Base-by-base conservation (phyloP, 176 grass and related monocot genomes). In the Alopecurus myosuroides region DNA sequence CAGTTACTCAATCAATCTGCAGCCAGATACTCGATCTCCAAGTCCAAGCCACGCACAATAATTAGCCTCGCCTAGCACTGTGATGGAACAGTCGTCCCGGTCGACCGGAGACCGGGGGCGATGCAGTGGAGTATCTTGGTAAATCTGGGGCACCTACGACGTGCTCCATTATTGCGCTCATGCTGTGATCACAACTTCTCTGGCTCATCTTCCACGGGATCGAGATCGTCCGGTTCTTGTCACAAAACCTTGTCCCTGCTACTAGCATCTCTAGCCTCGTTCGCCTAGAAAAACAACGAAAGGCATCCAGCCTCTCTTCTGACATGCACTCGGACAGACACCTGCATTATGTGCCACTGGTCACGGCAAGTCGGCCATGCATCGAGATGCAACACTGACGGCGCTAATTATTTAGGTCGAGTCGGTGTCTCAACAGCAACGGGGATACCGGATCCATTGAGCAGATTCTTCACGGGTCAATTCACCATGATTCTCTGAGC, bases 191-290 rank as follows among this genome's bases (percentile, higher is more conserved):
- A 63, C 74, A 57, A 46, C 74, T 74, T 56, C 46, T 49, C 15
- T 19, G 65, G 36, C 57, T 65, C 25, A 33, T 63, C 51, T 40
- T 81, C 82, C 70, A 70, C 77, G 48, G 18, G 76, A n/a, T n/a
- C n/a, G n/a, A 57, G 56, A 49, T 49, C 19, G 23, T 70, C 29
- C 57, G n/a, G 84, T 87, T 90, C 56, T 67, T 83, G 55, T 90
- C 84, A 73, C 35, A 26, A 18, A 57, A 78, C 83, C 23, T 82
- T 55, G 50, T 64, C 26, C 63, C 61, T 82, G 29, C 77, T 12
- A 15, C 10, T 42, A 35, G 52, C 52, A 60, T 82, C 42, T 19
- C 14, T 51, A 78, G 41, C 55, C 65, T 72, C 75, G 52, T 77
- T 29, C 14, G 0, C 30, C 30, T 34, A 33, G 2, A 28, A 34